Conservation (phyloP, 2,329 filamentous ascomycete genomes). For the Claviceps sp. region DNA sequence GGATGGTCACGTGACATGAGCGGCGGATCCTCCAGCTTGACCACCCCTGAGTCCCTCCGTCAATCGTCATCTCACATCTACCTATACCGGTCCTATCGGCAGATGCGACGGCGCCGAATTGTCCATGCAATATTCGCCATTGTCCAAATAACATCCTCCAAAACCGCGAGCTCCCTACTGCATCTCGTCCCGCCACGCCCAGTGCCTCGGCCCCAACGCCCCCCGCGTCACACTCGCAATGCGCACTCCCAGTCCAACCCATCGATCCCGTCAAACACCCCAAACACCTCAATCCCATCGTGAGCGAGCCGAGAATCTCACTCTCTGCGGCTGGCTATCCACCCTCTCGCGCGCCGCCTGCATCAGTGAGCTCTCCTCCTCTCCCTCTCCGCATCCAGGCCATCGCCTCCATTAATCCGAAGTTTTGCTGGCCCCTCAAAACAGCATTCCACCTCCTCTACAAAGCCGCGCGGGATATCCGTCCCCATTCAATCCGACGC, state of each 20-base stretch:
- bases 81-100: no score
- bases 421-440: neutral
- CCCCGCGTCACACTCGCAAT: neutral
- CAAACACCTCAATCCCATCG: neutral
- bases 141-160: no score
- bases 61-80: no score
- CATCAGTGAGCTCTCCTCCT: conserved; percentile 1
- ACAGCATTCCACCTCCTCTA: neutral
- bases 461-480: neutral
- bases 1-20: no score
- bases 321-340: neutral
- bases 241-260: neutral
- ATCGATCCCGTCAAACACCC: neutral
- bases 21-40: no score
- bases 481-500: neutral
- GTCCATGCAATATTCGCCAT: no score
- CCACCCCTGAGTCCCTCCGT: no score
- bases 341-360: neutral
- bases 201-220: no score
- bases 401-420: no score
- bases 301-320: conserved; percentile 4
- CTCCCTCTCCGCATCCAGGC: neutral
- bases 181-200: no score
- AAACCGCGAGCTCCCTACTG: no score
- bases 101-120: no score